A percentile compares a stretch with the other conserved stretches of the same genome.
Conservation (phyloP, 805 yeast species). For the Sugiyamaella americana region DNA sequence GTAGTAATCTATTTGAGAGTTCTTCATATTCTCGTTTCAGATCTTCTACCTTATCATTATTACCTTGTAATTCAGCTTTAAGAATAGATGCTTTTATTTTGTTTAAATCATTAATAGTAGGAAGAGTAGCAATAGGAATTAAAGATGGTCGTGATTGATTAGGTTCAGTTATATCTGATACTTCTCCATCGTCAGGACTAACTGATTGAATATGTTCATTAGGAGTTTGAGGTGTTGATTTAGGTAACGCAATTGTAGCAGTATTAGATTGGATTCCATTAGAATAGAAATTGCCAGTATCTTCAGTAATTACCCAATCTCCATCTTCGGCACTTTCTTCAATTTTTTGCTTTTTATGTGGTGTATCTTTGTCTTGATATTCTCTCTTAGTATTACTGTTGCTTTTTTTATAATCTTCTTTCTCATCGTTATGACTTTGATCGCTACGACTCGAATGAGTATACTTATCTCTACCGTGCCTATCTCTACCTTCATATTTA, state of each 20-base stretch:
- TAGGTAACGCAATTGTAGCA: neutral
- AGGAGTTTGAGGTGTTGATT: neutral
- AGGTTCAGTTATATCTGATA: neutral
- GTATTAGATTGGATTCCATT: neutral
- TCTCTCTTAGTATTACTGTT: neutral
- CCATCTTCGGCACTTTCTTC: conserved; percentile 3
- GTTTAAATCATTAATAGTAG: conserved; percentile 24
- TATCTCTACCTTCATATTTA: neutral
- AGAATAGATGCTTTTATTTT: conserved; percentile 31
- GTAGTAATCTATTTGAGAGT: conserved; percentile 4
- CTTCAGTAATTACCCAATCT: conserved; percentile 17
- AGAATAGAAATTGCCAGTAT: conserved; percentile 11
- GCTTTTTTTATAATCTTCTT: neutral
- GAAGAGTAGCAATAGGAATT: neutral
- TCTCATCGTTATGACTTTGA: neutral
- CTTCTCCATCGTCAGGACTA: neutral
- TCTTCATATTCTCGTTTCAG: conserved; percentile 26
- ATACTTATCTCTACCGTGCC: neutral
- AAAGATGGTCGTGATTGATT: neutral
- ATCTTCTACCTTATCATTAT: conserved; percentile 19
- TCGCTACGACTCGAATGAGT: neutral
- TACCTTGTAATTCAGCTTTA: conserved; percentile 31
- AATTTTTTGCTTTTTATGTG: neutral
- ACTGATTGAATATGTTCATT: neutral
- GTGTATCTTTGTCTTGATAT: neutral